Conservation (phyloP, 2,329 filamentous ascomycete species). For the Macrophomina pseudophaseolina region DNA sequence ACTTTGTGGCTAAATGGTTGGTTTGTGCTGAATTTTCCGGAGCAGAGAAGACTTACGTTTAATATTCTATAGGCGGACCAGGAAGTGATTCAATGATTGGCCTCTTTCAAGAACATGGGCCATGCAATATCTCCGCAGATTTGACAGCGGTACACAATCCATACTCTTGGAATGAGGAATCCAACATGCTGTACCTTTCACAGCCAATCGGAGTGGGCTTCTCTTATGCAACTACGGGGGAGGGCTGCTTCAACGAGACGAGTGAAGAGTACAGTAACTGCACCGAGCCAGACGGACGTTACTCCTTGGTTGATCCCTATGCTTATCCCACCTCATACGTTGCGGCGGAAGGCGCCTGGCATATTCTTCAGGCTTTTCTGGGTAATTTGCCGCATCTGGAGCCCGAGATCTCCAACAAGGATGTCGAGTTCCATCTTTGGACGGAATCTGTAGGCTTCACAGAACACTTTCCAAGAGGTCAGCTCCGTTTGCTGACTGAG, state of each 20-base stretch:
- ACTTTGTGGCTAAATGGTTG: conserved; percentile 50
- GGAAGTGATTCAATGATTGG: conserved; percentile 51
- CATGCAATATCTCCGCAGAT: conserved; percentile 51
- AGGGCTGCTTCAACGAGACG: conserved; percentile 3
- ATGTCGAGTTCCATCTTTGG: conserved; percentile 60
- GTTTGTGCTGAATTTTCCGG: background rate
- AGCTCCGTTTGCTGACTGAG: background rate
- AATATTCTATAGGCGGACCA: conserved; percentile 39
- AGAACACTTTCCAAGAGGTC: no score
- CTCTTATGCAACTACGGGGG: conserved; percentile 39
- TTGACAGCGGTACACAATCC: conserved; percentile 44
- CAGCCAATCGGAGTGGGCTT: conserved; percentile 49
- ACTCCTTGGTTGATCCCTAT: background rate
- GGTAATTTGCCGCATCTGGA: conserved; percentile 50
- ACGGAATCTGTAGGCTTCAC: conserved; percentile 43
- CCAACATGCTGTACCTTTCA: conserved; percentile 47
- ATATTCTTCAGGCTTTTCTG: conserved; percentile 44
- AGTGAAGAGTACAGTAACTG: background rate
- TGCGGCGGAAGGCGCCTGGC: conserved; percentile 43
- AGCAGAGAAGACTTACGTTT: no score
- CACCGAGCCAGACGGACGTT: conserved; percentile 5
- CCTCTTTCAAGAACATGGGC: conserved; percentile 46
- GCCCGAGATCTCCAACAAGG: conserved; percentile 52
- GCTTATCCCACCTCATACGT: conserved; percentile 39
- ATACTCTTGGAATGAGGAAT: conserved; percentile 47